A percentile compares a stretch with the other conserved stretches of the same genome.
Conservation (phyloP, 129 eudicot species). For the Rutidosis leptorrhynchoides region DNA sequence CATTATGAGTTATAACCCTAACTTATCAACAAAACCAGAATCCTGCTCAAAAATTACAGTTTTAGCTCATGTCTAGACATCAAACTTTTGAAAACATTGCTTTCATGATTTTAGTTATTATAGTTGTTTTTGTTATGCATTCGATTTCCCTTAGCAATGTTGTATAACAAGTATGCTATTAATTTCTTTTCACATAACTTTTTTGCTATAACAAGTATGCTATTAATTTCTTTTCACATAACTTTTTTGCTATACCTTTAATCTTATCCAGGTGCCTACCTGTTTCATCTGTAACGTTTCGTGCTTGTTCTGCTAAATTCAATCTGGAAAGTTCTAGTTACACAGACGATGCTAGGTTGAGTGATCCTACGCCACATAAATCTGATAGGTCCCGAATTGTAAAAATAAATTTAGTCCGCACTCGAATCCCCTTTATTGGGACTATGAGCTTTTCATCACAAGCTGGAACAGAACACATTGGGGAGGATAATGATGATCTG, state of each 20-base stretch:
- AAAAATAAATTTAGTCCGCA: conserved; percentile 25
- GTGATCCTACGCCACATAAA: conserved; percentile 17
- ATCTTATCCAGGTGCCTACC: conserved; percentile 54
- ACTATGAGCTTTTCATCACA: conserved; percentile 51
- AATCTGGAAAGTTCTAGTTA: conserved; percentile 33
- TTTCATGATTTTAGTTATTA: background rate
- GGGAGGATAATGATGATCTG: conserved; percentile 48
- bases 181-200: no score
- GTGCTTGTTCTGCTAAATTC: conserved; percentile 33
- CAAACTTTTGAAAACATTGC: background rate
- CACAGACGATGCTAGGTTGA: conserved; percentile 16
- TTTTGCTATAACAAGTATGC: no score
- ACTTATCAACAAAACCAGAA: no score
- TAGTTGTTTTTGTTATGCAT: background rate
- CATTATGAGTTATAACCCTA: no score
- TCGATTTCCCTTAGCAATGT: background rate
- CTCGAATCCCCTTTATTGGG: conserved; percentile 23
- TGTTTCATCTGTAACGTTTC: conserved; percentile 31
- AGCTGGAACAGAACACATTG: conserved; percentile 52
- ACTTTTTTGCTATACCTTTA: no score
- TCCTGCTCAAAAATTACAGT: background rate
- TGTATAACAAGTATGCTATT: no score
- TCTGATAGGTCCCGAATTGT: conserved; percentile 21
- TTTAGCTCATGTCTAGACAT: background rate
- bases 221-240: no score